Percentiles rank a stretch among this genome's conserved stretches.
Evolutionary conservation across 805 yeast species (phyloP).

Genomic region (Candida saitoana): DNA sequence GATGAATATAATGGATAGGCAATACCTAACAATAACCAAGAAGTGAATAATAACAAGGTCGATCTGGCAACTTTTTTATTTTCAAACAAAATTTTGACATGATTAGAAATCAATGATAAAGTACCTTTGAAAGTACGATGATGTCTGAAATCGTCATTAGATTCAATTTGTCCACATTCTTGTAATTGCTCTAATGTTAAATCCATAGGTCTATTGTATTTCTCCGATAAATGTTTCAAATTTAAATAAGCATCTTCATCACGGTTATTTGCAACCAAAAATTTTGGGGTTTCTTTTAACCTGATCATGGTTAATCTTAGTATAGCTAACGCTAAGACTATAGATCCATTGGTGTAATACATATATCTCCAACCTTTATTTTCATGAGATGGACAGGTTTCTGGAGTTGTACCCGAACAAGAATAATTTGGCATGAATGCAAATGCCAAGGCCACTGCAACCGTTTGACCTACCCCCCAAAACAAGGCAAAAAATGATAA

Average conservation of each 20-base stretch:
- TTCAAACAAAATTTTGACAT: constrained; percentile 43
- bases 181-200: constrained; percentile 45
- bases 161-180: constrained; percentile 38
- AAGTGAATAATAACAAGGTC: constrained; percentile 32
- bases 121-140: constrained; percentile 18
- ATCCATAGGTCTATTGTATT: constrained; percentile 41
- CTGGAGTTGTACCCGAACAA: constrained; percentile 40
- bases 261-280: constrained; percentile 48
- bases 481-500: constrained; percentile 40
- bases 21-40: constrained; percentile 57
- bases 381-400: constrained; percentile 39
- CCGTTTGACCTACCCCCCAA: constrained; percentile 62
- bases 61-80: constrained; percentile 39
- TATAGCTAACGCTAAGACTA: constrained; percentile 39
- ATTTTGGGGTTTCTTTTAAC: constrained; percentile 56
- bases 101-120: constrained; percentile 22
- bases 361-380: constrained; percentile 64
- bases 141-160: constrained; percentile 17
- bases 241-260: constrained; percentile 47
- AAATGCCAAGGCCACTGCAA: constrained; percentile 51
- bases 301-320: constrained; percentile 26
- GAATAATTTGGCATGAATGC: constrained; percentile 49
- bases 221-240: constrained; percentile 41
- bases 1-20: constrained; percentile 52
- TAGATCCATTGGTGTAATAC: constrained; percentile 44